Evolutionary conservation across 2,329 filamentous ascomycete species (phyloP).

Genomic region (Ceratocystis eucalypticola): DNA sequence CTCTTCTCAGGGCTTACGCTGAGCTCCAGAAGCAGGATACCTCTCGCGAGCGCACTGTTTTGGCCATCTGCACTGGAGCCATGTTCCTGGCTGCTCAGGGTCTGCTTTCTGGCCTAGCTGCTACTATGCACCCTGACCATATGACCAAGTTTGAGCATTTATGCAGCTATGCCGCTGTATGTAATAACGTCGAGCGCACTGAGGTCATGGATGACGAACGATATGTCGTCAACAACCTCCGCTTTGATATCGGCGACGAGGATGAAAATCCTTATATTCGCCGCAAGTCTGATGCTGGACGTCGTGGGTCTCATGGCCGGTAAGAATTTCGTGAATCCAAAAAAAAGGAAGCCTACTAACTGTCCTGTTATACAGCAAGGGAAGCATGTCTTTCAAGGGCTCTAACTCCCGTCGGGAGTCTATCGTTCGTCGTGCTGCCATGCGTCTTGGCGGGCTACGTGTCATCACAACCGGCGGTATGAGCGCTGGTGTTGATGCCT

Average conservation of each 20-base stretch:
- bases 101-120: slow-evolving; percentile 63
- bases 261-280: slow-evolving; percentile 76
- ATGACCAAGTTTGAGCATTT: slow-evolving; percentile 70
- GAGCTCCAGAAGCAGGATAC: slow-evolving; percentile 71
- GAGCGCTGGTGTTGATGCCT: slow-evolving; percentile 68
- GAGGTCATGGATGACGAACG: slow-evolving; percentile 69
- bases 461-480: slow-evolving; percentile 72
- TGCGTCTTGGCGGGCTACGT: slow-evolving; percentile 55
- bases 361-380: slow-evolving; percentile 45
- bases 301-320: slow-evolving; percentile 48
- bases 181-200: slow-evolving; percentile 60
- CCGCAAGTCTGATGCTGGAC: slow-evolving; percentile 51
- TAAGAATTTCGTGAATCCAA: slow-evolving; percentile 27
- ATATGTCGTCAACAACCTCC: slow-evolving; percentile 84
- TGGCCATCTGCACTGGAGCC: slow-evolving; percentile 67
- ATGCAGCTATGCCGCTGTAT: slow-evolving; percentile 58
- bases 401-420: slow-evolving; percentile 65
- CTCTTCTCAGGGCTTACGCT: slow-evolving; percentile 61
- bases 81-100: slow-evolving; percentile 65
- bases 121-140: slow-evolving; percentile 70
- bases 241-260: slow-evolving; percentile 69
- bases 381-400: slow-evolving; percentile 68
- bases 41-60: slow-evolving; percentile 63
- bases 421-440: slow-evolving; percentile 61
- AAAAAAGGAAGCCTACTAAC: slow-evolving; percentile 14